Percentiles rank a stretch among this genome's conserved stretches.
Evolutionary conservation across 2,329 filamentous ascomycete genomes (phyloP).

Genomic region (Colletotrichum brevisporum): DNA sequence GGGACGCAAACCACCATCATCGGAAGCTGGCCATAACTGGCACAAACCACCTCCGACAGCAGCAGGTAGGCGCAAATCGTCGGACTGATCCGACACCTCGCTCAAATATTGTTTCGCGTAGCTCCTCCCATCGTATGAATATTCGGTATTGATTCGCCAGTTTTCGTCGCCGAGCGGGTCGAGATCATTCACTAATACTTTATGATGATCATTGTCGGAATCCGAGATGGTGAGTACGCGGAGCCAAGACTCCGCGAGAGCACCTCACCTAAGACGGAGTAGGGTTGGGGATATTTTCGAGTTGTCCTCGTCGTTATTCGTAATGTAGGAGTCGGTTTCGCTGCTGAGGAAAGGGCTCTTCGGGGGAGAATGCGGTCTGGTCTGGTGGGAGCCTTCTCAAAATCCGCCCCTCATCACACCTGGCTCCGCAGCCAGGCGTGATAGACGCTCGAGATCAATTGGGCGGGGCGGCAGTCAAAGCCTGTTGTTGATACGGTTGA

Average conservation of each 20-base stretch:
- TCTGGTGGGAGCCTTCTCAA: too few relatives aligned
- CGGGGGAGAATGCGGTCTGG: too few relatives aligned
- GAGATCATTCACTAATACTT: slow-evolving; percentile 7
- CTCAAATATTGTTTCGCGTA: not conserved
- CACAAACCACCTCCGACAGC: not conserved
- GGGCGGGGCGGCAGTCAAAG: too few relatives aligned
- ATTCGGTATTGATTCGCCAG: slow-evolving; percentile 46
- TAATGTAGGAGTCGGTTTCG: too few relatives aligned
- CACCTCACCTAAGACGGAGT: not conserved
- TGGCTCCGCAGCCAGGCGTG: too few relatives aligned
- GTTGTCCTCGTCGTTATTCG: too few relatives aligned
- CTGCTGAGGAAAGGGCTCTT: too few relatives aligned
- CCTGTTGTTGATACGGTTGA: too few relatives aligned
- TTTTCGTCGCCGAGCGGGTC: not conserved
- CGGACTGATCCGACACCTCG: not conserved
- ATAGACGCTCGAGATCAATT: too few relatives aligned
- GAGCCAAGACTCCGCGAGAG: not conserved
- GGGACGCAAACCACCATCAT: not conserved
- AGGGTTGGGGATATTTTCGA: not conserved
- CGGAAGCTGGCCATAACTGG: not conserved
- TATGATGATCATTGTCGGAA: not conserved
- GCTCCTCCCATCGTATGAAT: not conserved
- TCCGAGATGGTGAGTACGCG: not conserved
- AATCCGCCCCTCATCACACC: too few relatives aligned
- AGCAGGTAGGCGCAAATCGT: not conserved